Conservation (phyloP, 2,329 filamentous ascomycete species). For the Colletotrichum caudatum region DNA sequence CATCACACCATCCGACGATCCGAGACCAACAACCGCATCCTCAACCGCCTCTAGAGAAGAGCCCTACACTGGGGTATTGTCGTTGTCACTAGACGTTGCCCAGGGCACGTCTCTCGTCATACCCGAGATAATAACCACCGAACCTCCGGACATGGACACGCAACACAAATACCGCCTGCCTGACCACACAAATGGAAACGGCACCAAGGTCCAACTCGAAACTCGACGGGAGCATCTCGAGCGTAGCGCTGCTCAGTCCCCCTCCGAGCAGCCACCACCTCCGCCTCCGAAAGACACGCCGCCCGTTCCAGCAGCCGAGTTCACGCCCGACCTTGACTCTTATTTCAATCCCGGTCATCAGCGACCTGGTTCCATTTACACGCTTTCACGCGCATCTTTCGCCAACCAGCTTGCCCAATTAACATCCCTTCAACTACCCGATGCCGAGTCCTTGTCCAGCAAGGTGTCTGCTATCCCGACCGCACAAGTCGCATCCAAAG, state of each 20-base stretch:
- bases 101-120: constrained; percentile 48
- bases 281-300: constrained; percentile 65
- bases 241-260: constrained; percentile 57
- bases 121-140: constrained; percentile 64
- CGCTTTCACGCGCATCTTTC: constrained; percentile 91
- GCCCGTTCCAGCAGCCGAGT: constrained; percentile 54
- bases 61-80: constrained; percentile 7
- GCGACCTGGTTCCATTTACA: constrained; percentile 90
- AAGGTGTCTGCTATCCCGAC: constrained; percentile 88
- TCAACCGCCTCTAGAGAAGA: constrained; percentile 17
- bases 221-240: constrained; percentile 70
- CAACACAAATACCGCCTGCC: constrained; percentile 80
- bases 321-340: constrained; percentile 63
- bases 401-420: constrained; percentile 93
- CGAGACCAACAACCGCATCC: constrained; percentile 36
- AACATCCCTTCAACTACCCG: constrained; percentile 88
- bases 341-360: constrained; percentile 77
- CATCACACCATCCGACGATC: constrained; percentile 64
- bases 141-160: constrained; percentile 74
- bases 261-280: constrained; percentile 53
- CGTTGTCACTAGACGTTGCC: constrained; percentile 46
- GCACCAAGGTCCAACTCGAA: constrained; percentile 71
- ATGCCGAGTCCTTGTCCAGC: constrained; percentile 84
- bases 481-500: constrained; percentile 84
- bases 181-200: constrained; percentile 76